A percentile compares a stretch with the other conserved stretches of the same genome.
Conservation (phyloP, 2,329 filamentous ascomycete genomes). For the Esteya vermicola region DNA sequence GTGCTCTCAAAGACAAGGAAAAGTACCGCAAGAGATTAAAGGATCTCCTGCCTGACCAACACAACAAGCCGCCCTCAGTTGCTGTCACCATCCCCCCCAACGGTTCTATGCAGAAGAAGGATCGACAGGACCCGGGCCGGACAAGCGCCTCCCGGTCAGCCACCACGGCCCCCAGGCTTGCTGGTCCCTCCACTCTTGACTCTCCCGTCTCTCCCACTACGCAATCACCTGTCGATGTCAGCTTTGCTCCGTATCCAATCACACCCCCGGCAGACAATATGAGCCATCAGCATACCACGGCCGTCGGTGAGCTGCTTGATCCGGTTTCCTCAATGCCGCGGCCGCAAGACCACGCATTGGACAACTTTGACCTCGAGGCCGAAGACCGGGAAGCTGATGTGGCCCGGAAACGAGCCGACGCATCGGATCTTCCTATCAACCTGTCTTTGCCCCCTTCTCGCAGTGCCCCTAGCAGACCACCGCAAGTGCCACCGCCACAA, state of each 20-base stretch:
- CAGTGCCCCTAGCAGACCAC: conserved; percentile 36
- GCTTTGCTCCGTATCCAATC: conserved; percentile 48
- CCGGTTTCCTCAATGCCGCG: conserved; percentile 46
- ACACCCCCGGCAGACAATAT: conserved; percentile 44
- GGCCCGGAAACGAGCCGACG: conserved; percentile 29
- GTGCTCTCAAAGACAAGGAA: conserved; percentile 85
- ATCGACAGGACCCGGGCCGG: not conserved
- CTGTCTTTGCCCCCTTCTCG: conserved; percentile 40
- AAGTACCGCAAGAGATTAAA: conserved; percentile 84
- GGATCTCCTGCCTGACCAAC: conserved; percentile 38
- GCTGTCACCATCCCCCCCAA: not conserved
- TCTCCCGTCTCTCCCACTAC: too few relatives aligned
- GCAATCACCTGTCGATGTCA: conserved; percentile 45
- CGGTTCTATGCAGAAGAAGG: not conserved
- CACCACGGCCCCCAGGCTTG: too few relatives aligned
- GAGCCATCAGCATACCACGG: conserved; percentile 22
- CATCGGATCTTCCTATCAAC: conserved; percentile 35
- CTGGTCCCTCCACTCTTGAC: too few relatives aligned
- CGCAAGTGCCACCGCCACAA: conserved; percentile 36
- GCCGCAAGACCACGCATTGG: conserved; percentile 42
- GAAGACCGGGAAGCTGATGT: conserved; percentile 32
- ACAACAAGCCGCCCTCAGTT: not conserved
- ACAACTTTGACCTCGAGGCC: conserved; percentile 40
- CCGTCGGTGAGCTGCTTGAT: conserved; percentile 36
- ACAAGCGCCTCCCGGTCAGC: too few relatives aligned